Evolutionary conservation across 2,329 filamentous ascomycete genomes (phyloP).

Genomic region (Alternaria tenuissima): DNA sequence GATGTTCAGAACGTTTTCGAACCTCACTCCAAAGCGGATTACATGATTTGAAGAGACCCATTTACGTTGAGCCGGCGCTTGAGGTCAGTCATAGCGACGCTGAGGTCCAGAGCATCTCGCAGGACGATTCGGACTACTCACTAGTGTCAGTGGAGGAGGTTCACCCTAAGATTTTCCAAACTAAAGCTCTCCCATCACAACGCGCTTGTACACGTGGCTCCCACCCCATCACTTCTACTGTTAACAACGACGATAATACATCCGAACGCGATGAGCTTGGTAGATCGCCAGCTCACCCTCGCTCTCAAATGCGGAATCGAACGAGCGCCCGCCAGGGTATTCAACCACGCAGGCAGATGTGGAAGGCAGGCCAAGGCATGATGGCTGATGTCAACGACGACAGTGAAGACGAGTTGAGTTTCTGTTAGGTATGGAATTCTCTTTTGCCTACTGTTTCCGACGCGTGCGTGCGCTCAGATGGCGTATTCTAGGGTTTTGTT

Average conservation of each 20-base stretch:
- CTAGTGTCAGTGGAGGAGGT: not conserved
- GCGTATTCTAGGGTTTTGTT: not conserved
- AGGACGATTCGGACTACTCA: slow-evolving; percentile 2
- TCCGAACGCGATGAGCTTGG: slow-evolving; percentile 25
- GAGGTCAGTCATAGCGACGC: slow-evolving; percentile 2
- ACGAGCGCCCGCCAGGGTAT: not conserved
- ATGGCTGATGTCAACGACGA: slow-evolving; percentile 19
- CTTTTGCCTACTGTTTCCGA: not conserved
- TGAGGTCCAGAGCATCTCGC: not conserved
- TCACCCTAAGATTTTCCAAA: not conserved
- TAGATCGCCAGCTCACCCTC: slow-evolving; percentile 14
- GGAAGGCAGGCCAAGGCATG: slow-evolving; percentile 11
- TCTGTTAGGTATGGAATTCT: slow-evolving; percentile 27
- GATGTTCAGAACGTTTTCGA: slow-evolving; percentile 24
- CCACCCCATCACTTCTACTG: not conserved
- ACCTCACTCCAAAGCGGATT: slow-evolving; percentile 25
- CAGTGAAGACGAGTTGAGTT: slow-evolving; percentile 48
- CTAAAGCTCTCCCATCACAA: not conserved
- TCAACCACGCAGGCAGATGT: slow-evolving; percentile 17
- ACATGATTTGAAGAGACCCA: slow-evolving; percentile 23
- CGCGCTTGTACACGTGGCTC: not conserved
- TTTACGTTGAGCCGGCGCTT: slow-evolving; percentile 20
- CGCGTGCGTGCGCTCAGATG: not conserved
- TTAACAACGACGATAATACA: not conserved
- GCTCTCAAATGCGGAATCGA: slow-evolving; percentile 1